Conservation (phyloP, 805 yeast genomes). For the Wickerhamomyces canadensis region DNA sequence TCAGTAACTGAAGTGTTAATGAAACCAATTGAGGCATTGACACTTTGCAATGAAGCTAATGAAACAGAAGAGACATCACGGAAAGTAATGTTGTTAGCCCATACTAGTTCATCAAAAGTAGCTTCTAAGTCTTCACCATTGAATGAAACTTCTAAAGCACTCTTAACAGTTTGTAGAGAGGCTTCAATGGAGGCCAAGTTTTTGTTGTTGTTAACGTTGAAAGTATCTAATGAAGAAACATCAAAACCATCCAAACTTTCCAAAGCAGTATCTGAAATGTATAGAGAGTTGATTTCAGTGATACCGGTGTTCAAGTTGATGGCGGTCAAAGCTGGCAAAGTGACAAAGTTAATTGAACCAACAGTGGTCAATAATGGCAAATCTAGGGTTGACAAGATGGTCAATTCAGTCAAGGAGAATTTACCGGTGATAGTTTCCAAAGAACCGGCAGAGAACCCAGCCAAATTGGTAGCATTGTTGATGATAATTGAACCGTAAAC, state of each 20-base stretch:
- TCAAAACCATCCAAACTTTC: conserved; percentile 62
- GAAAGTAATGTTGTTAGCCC: conserved; percentile 88
- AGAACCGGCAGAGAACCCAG: conserved; percentile 70
- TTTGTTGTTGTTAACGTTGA: conserved; percentile 88
- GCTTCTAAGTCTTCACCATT: conserved; percentile 77
- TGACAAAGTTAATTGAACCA: conserved; percentile 72
- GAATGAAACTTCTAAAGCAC: conserved; percentile 71
- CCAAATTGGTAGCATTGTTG: conserved; percentile 58
- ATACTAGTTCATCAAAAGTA: conserved; percentile 58
- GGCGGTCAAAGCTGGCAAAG: conserved; percentile 76
- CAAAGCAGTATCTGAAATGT: conserved; percentile 70
- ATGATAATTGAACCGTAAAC: conserved; percentile 72
- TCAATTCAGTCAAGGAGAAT: conserved; percentile 56
- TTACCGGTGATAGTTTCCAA: conserved; percentile 71
- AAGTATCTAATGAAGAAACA: conserved; percentile 40
- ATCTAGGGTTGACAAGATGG: conserved; percentile 59
- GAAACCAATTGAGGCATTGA: conserved; percentile 82
- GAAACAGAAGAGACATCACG: conserved; percentile 73
- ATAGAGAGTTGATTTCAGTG: conserved; percentile 63
- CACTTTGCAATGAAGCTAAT: conserved; percentile 57
- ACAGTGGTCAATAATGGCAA: conserved; percentile 78
- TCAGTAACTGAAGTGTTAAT: conserved; percentile 60
- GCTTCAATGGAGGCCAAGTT: conserved; percentile 69
- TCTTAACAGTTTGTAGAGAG: conserved; percentile 67
- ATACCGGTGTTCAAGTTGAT: conserved; percentile 69